These are phyloP conservation scores for Erythrobasidium yunnanense DNA, from an alignment of 768 basidiomycete species.

Conservation along the genomic window DNA sequence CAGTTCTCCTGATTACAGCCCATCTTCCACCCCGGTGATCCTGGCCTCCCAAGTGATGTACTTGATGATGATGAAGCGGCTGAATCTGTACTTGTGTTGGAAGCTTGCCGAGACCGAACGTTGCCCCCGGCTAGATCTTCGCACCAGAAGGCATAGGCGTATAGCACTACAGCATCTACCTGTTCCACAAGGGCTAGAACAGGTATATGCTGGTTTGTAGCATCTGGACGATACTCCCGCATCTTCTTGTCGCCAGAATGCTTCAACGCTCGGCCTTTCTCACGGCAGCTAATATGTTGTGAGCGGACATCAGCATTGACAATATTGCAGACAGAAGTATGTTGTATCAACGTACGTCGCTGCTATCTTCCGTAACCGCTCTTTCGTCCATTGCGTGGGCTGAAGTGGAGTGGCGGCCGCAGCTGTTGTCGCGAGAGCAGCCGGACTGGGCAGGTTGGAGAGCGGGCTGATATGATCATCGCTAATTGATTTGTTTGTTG, in stretches of 20 bases:
- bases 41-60: background rate
- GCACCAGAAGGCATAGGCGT: constrained; percentile 73
- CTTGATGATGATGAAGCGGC: background rate
- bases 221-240: constrained; percentile 49
- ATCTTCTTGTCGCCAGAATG: constrained; percentile 72
- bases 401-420: background rate
- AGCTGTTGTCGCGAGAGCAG: background rate
- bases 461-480: background rate
- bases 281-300: constrained; percentile 37
- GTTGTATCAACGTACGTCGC: background rate
- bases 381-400: constrained; percentile 1
- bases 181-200: constrained; percentile 67
- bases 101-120: background rate
- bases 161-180: constrained; percentile 68
- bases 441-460: background rate
- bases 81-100: background rate
- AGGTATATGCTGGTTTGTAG: constrained; percentile 55
- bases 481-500: background rate
- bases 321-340: background rate
- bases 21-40: constrained; percentile 20
- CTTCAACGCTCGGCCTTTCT: constrained; percentile 62
- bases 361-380: constrained; percentile 5
- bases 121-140: constrained; percentile 45
- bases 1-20: constrained; percentile 30
- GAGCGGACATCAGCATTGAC: background rate